Evolutionary conservation across 2,329 filamentous ascomycete species (phyloP).

Genomic region (Calonectria hongkongensis): DNA sequence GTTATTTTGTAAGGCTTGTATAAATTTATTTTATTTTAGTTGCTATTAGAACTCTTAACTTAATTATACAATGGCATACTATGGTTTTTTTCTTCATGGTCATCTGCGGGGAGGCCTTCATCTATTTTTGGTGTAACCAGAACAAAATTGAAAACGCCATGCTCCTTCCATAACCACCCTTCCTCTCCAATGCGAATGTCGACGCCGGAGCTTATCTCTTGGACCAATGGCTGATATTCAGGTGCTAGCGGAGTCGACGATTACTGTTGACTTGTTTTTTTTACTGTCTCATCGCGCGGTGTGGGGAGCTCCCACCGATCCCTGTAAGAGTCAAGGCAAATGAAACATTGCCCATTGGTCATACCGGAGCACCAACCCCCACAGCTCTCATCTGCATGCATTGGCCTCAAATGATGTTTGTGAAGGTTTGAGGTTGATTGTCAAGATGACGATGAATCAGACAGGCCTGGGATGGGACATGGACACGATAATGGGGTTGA

Average conservation of each 20-base stretch:
- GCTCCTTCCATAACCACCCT: background rate
- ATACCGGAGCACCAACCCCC: constrained; percentile 13
- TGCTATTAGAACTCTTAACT: too few relatives aligned
- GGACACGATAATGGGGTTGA: too few relatives aligned
- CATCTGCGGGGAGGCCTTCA: background rate
- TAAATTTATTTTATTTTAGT: background rate
- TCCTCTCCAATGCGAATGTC: background rate
- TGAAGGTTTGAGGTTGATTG: background rate
- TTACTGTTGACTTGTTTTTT: background rate
- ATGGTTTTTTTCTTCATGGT: too few relatives aligned
- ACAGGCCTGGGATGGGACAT: background rate
- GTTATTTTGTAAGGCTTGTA: too few relatives aligned
- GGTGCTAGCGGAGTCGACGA: background rate
- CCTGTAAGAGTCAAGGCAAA: constrained; percentile 21
- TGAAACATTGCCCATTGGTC: constrained; percentile 17
- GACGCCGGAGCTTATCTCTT: constrained; percentile 3
- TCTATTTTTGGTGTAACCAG: background rate
- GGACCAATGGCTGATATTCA: background rate
- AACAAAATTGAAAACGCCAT: background rate
- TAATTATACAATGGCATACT: too few relatives aligned
- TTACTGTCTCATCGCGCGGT: constrained; percentile 3
- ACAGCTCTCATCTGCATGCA: constrained; percentile 4
- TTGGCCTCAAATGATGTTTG: background rate
- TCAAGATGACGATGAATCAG: background rate
- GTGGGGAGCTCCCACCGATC: constrained; percentile 19